Evolutionary conservation across 345 rosid genomes (phyloP).

Genomic region (Acer saccharum): DNA sequence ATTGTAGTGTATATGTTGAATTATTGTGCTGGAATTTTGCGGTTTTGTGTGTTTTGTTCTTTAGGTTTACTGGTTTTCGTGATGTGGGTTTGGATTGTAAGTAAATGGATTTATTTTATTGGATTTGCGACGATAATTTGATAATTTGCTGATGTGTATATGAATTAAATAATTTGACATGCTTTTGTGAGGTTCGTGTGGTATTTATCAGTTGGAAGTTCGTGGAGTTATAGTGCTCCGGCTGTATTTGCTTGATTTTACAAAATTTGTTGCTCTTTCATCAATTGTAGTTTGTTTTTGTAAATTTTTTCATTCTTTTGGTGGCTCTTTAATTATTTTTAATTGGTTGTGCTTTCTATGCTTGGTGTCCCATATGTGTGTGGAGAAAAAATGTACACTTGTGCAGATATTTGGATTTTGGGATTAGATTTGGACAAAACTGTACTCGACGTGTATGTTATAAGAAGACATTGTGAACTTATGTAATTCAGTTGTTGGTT

Average conservation of each 20-base stretch:
- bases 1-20: too few relatives aligned
- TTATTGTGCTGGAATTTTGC: background rate
- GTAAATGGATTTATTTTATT: background rate
- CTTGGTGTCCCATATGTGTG: too few relatives aligned
- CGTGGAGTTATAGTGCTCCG: background rate
- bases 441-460: background rate
- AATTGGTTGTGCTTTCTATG: too few relatives aligned
- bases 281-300: background rate
- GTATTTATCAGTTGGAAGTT: background rate
- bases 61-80: background rate
- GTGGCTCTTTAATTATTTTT: background rate
- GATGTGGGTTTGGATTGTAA: background rate
- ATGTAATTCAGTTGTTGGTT: background rate
- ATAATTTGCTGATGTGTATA: background rate
- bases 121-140: background rate
- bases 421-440: slow-evolving; percentile 9
- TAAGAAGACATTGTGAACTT: background rate
- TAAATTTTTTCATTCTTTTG: background rate
- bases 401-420: background rate
- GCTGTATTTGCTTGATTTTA: background rate
- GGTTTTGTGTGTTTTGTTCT: background rate
- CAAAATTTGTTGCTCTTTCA: background rate
- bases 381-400: background rate
- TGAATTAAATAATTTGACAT: background rate
- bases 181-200: background rate